Percentiles rank a stretch among this genome's conserved stretches.
These are phyloP conservation scores for Cutaneotrichosporon sp. DNA, from an alignment of 1,284 basidiomycete species.

Conservation along the genomic window DNA sequence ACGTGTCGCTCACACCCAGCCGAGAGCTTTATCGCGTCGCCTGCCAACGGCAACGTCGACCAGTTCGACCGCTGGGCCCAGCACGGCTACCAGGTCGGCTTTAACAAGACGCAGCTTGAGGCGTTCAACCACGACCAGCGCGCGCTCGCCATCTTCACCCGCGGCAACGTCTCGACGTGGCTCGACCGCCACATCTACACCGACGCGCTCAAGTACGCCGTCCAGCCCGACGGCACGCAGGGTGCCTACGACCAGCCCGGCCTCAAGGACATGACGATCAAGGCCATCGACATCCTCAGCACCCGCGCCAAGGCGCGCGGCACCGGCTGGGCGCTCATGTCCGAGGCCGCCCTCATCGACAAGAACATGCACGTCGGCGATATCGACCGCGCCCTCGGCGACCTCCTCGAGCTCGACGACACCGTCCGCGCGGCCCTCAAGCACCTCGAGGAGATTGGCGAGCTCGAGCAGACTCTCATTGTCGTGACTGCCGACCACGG, in stretches of 20 bases:
- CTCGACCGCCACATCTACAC: slow-evolving; percentile 54
- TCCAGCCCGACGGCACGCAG: slow-evolving; percentile 36
- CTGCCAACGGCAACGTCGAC: slow-evolving; percentile 48
- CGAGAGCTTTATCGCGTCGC: slow-evolving; percentile 48
- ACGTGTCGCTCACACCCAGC: slow-evolving; percentile 16
- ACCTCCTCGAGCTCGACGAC: slow-evolving; percentile 56
- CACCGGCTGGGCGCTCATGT: slow-evolving; percentile 55
- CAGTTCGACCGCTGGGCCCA: slow-evolving; percentile 50
- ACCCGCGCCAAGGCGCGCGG: slow-evolving; percentile 47
- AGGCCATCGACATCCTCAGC: slow-evolving; percentile 54
- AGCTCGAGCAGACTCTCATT: slow-evolving; percentile 54
- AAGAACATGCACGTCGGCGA: slow-evolving; percentile 55
- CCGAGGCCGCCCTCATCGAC: slow-evolving; percentile 55
- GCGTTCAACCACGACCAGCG: slow-evolving; percentile 47
- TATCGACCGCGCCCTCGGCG: slow-evolving; percentile 54
- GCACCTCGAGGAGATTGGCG: slow-evolving; percentile 53
- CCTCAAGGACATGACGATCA: slow-evolving; percentile 56
- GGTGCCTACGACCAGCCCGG: slow-evolving; percentile 53
- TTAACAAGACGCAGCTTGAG: slow-evolving; percentile 50
- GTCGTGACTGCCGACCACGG: slow-evolving; percentile 56
- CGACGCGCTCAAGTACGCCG: slow-evolving; percentile 40
- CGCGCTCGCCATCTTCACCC: slow-evolving; percentile 53
- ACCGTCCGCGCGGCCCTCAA: slow-evolving; percentile 52
- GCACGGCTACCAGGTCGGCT: slow-evolving; percentile 52
- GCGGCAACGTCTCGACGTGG: slow-evolving; percentile 53